phyloP scores from a whole-genome alignment of 1,139 yeast species.

The Kodamaea alishanica region DNA sequence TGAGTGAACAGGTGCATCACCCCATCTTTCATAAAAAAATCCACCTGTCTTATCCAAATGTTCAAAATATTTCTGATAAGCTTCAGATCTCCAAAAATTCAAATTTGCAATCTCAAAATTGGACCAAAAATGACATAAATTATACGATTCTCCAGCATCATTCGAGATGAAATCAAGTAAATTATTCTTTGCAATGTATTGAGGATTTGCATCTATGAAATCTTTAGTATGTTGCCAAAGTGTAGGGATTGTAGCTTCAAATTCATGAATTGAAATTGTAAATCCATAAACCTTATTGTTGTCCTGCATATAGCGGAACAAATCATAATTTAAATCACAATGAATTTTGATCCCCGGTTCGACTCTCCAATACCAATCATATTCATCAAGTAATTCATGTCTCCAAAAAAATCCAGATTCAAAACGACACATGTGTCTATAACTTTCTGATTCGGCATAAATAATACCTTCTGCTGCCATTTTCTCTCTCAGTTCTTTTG shows the following conservation, averaged over 20 bases:
- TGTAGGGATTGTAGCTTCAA: constrained; percentile 52
- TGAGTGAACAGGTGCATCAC: constrained; percentile 91
- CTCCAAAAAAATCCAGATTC: constrained; percentile 76
- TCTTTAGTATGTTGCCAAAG: constrained; percentile 54
- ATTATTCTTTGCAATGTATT: constrained; percentile 44
- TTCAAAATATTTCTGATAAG: constrained; percentile 67
- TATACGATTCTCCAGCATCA: constrained; percentile 65
- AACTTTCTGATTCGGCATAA: constrained; percentile 61
- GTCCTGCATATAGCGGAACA: constrained; percentile 59
- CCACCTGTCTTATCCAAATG: constrained; percentile 75
- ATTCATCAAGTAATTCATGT: constrained; percentile 62
- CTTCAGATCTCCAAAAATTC: constrained; percentile 69
- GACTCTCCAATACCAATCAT: constrained; percentile 90
- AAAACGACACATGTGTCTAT: constrained; percentile 76
- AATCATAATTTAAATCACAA: constrained; percentile 65
- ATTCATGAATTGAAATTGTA: constrained; percentile 63
- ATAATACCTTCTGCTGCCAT: constrained; percentile 50
- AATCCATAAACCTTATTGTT: constrained; percentile 62
- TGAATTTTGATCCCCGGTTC: constrained; percentile 62
- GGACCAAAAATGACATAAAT: constrained; percentile 89
- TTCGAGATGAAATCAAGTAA: constrained; percentile 50
- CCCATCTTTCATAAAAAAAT: constrained; percentile 94
- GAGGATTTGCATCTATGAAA: constrained; percentile 45
- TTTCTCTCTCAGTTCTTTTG: constrained; percentile 43
- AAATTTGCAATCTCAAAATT: constrained; percentile 83